Evolutionary conservation across 2,329 filamentous ascomycete species (phyloP).

Genomic region (Penicillium concentricum): DNA sequence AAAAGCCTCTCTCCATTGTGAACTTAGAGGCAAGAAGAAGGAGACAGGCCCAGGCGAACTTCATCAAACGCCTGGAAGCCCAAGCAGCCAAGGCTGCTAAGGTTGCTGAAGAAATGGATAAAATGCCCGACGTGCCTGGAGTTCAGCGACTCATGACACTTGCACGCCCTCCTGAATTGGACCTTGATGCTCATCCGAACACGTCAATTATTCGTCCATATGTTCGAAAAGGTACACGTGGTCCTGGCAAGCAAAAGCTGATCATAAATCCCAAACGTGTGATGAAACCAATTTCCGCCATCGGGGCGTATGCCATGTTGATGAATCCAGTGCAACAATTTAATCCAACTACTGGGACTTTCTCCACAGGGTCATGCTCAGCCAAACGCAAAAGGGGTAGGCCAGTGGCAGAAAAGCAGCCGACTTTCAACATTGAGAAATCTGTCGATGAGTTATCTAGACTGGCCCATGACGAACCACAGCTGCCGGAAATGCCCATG

Average conservation of each 20-base stretch:
- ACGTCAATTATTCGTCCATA: conserved; percentile 30
- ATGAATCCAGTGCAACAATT: conserved; percentile 42
- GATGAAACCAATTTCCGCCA: conserved; percentile 24
- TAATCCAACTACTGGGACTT: conserved; percentile 44
- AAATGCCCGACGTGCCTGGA: not conserved
- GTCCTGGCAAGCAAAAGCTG: not conserved
- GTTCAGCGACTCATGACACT: conserved; percentile 32
- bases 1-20: conserved; percentile 34
- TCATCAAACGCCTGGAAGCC: conserved; percentile 24
- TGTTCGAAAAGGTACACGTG: not conserved
- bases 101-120: not conserved
- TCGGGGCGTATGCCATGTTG: conserved; percentile 35
- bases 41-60: conserved; percentile 24
- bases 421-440: conserved; percentile 14
- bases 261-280: conserved; percentile 16
- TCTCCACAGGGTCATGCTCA: conserved; percentile 42
- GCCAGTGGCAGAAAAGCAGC: conserved; percentile 3
- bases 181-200: conserved; percentile 16
- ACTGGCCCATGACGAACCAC: conserved; percentile 20
- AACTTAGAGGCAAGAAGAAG: conserved; percentile 30
- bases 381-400: conserved; percentile 15
- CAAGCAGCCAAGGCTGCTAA: conserved; percentile 4
- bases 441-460: conserved; percentile 31
- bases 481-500: conserved; percentile 12
- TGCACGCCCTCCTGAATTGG: conserved; percentile 17